phyloP scores from a whole-genome alignment of 2,329 filamentous ascomycete species.

The Aspergillus pseudonomiae region DNA sequence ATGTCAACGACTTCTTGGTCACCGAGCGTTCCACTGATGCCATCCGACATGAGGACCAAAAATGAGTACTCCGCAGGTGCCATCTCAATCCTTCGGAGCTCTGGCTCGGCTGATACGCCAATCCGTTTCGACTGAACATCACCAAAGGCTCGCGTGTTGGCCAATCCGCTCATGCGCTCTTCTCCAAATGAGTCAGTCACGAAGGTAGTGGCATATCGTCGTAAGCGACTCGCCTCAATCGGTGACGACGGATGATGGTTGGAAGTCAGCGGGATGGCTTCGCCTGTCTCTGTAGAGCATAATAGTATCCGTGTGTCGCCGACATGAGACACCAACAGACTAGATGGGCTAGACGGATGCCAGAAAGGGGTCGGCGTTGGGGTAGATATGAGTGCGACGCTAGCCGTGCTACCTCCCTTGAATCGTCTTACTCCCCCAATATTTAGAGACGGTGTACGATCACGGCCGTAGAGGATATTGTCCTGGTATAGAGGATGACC shows the following conservation, averaged over 20 bases:
- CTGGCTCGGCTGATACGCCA: conserved; percentile 91
- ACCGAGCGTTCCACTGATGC: conserved; percentile 79
- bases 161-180: conserved; percentile 88
- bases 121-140: conserved; percentile 91
- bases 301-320: conserved; percentile 91
- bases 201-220: conserved; percentile 83
- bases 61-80: conserved; percentile 85
- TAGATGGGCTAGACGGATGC: conserved; percentile 85
- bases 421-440: conserved; percentile 81
- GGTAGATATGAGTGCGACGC: conserved; percentile 86
- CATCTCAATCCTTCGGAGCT: conserved; percentile 78
- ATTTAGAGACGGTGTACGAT: conserved; percentile 43
- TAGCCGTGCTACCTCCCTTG: conserved; percentile 91
- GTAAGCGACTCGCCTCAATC: conserved; percentile 77
- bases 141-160: conserved; percentile 92
- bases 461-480: conserved; percentile 74
- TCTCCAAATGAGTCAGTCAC: conserved; percentile 97
- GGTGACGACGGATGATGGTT: conserved; percentile 93
- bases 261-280: conserved; percentile 78
- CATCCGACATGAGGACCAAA: conserved; percentile 84
- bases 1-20: conserved; percentile 98
- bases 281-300: conserved; percentile 81
- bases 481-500: conserved; percentile 82
- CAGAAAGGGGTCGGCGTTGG: conserved; percentile 91
- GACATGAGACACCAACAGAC: conserved; percentile 84